phyloP scores from a whole-genome alignment of 495 filamentous ascomycete genomes.

The Penicillium steckii region DNA sequence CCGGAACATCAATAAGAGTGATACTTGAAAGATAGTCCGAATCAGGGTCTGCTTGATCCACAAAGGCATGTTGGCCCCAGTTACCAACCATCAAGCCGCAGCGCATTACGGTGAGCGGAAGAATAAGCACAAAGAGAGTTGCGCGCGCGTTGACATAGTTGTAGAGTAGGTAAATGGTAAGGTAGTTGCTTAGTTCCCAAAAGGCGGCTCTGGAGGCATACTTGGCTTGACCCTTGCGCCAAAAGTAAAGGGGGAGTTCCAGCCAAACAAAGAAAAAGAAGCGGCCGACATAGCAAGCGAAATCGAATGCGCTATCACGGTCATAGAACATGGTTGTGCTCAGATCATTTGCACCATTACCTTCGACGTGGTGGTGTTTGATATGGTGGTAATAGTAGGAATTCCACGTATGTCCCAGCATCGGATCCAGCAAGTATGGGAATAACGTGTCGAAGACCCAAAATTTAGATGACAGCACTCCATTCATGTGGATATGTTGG shows the following conservation, averaged over 20 bases:
- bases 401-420: conserved; percentile 83
- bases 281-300: conserved; percentile 65
- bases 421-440: conserved; percentile 70
- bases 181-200: conserved; percentile 58
- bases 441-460: conserved; percentile 58
- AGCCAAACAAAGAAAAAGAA: conserved; percentile 72
- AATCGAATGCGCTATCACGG: conserved; percentile 61
- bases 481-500: conserved; percentile 76
- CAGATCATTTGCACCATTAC: conserved; percentile 74
- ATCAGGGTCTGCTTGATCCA: conserved; percentile 64
- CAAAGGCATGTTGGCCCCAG: conserved; percentile 74
- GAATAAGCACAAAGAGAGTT: conserved; percentile 56
- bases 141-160: conserved; percentile 47
- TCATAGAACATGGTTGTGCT: conserved; percentile 75
- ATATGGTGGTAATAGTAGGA: conserved; percentile 83
- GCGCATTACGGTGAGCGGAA: conserved; percentile 60
- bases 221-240: conserved; percentile 49
- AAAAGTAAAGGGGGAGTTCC: conserved; percentile 73
- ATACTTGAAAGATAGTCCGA: conserved; percentile 71
- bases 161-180: conserved; percentile 46
- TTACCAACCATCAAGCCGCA: conserved; percentile 71
- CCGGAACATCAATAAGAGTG: conserved; percentile 69
- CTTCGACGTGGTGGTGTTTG: conserved; percentile 82
- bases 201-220: conserved; percentile 51
- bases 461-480: conserved; percentile 56